Evolutionary conservation across 1,139 yeast genomes (phyloP).

Genomic region (Saccharomycopsis crataegensis): DNA sequence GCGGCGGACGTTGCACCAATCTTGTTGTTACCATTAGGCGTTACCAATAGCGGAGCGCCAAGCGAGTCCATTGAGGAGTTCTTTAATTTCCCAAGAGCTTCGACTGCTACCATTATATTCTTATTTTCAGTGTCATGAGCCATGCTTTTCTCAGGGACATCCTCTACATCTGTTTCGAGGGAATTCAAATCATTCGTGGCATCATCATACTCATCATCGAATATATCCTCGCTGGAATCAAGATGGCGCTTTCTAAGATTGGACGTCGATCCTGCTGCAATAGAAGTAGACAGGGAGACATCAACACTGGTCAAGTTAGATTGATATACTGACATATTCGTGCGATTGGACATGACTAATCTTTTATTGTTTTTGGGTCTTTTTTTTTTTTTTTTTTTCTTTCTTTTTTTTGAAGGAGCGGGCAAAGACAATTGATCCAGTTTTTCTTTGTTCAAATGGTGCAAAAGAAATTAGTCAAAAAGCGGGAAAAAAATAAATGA

Average conservation of each 20-base stretch:
- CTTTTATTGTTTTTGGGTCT: neutral
- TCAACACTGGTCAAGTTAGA: neutral
- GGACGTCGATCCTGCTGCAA: neutral
- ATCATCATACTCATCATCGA: conserved; percentile 1
- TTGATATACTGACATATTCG: neutral
- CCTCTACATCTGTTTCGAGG: conserved; percentile 7
- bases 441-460: too few species aligned
- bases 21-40: neutral
- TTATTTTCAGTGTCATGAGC: neutral
- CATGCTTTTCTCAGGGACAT: neutral
- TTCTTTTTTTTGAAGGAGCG: neutral
- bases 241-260: conserved; percentile 4
- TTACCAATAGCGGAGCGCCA: too few species aligned
- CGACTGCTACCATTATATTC: conserved; percentile 14
- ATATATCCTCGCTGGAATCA: neutral
- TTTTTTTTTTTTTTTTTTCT: neutral
- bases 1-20: too few species aligned
- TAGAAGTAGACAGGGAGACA: neutral
- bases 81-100: conserved; percentile 18
- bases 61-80: conserved; percentile 10
- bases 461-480: too few species aligned
- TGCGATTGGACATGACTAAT: neutral
- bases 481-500: too few species aligned
- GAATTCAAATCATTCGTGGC: conserved; percentile 1
- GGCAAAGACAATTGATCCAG: neutral